phyloP scores from a whole-genome alignment of 768 basidiomycete genomes.

The Naganishia vaughanmartiniae region DNA sequence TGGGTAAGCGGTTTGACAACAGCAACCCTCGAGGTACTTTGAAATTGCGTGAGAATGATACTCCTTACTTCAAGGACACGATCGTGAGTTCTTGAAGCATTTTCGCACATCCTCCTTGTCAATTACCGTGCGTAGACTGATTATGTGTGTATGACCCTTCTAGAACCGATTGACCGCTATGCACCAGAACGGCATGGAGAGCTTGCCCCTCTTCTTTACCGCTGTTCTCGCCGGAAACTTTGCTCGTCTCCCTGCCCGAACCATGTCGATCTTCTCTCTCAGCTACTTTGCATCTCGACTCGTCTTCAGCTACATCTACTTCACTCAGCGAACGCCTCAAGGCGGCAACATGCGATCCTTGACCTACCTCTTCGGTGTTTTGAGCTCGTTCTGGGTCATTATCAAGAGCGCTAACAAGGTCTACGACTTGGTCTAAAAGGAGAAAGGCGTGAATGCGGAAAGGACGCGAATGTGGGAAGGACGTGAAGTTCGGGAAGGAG shows the following conservation, averaged over 20 bases:
- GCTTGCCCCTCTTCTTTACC: slow-evolving; percentile 29
- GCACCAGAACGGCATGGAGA: slow-evolving; percentile 31
- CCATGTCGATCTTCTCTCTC: slow-evolving; percentile 30
- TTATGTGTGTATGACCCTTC: background rate
- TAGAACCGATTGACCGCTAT: slow-evolving; percentile 27
- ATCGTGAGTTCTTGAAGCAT: slow-evolving; percentile 21
- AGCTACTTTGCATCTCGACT: slow-evolving; percentile 28
- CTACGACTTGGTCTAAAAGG: slow-evolving; percentile 25
- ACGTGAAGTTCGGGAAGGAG: background rate
- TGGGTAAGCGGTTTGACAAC: slow-evolving; percentile 32
- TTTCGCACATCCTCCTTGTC: too few relatives aligned
- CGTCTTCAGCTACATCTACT: slow-evolving; percentile 32
- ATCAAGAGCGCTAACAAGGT: slow-evolving; percentile 32
- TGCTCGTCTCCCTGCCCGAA: slow-evolving; percentile 29
- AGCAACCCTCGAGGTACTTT: slow-evolving; percentile 20
- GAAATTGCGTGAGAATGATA: slow-evolving; percentile 12
- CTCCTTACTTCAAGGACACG: slow-evolving; percentile 23
- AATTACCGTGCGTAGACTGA: background rate
- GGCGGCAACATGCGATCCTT: slow-evolving; percentile 7
- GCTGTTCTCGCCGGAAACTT: slow-evolving; percentile 33
- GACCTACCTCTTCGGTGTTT: slow-evolving; percentile 24
- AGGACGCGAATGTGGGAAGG: background rate
- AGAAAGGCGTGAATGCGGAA: background rate
- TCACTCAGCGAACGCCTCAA: slow-evolving; percentile 2
- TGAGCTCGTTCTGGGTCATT: slow-evolving; percentile 25